phyloP scores from a whole-genome alignment of 1,139 yeast genomes.

The Starmera stellimalicola region DNA sequence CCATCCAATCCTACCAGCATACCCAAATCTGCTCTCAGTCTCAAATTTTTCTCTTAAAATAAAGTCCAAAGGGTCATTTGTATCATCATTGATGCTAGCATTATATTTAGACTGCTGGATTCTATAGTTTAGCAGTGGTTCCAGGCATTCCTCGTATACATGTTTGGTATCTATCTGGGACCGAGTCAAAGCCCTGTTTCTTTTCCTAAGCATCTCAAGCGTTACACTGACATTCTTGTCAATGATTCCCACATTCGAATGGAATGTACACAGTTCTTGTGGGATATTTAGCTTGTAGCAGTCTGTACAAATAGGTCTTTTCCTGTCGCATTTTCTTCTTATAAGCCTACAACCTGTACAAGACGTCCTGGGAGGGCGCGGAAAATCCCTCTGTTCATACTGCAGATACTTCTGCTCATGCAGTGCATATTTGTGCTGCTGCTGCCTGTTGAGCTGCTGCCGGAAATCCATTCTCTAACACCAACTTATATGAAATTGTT shows the following conservation, averaged over 20 bases:
- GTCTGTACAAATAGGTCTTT: not conserved
- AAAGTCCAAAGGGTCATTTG: not conserved
- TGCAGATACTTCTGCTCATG: no score
- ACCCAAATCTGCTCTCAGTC: not conserved
- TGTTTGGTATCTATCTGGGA: not conserved
- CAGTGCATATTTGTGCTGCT: no score
- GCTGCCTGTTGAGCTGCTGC: no score
- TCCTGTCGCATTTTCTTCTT: not conserved
- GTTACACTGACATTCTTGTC: not conserved
- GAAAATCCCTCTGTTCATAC: no score
- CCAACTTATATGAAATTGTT: no score
- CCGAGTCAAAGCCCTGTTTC: not conserved
- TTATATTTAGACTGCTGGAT: not conserved
- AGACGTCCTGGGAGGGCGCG: not conserved
- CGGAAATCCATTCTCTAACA: no score
- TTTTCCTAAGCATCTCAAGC: not conserved
- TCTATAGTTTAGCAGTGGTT: not conserved
- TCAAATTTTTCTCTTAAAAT: not conserved
- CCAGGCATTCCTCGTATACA: not conserved
- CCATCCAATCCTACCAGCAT: not conserved
- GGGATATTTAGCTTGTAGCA: not conserved
- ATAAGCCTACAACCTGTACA: constrained; percentile 1
- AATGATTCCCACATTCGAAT: not conserved
- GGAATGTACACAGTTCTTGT: not conserved
- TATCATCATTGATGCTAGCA: not conserved